phyloP scores from a whole-genome alignment of 2,329 filamentous ascomycete species.

The Leptographium wingfieldii region DNA sequence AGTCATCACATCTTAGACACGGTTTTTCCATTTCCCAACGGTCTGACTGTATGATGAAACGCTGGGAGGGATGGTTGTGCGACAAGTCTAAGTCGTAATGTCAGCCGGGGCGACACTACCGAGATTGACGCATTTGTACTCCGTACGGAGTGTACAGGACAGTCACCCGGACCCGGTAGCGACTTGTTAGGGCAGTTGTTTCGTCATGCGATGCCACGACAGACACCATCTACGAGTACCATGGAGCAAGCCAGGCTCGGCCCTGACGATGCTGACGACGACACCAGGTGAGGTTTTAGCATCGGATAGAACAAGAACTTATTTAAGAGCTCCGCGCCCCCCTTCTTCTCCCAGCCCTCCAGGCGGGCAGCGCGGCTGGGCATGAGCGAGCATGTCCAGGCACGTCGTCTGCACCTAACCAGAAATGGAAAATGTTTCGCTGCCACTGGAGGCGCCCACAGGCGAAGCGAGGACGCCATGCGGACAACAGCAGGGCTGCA shows the following conservation, averaged over 20 bases:
- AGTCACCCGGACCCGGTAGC: too few relatives aligned
- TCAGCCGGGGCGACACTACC: neutral
- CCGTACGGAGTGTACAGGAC: too few relatives aligned
- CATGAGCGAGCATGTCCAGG: neutral
- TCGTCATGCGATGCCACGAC: too few relatives aligned
- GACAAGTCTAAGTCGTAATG: neutral
- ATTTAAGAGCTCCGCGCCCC: too few relatives aligned
- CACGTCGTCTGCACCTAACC: neutral
- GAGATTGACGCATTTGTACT: too few relatives aligned
- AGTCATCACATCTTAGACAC: neutral
- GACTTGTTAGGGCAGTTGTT: neutral
- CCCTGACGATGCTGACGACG: neutral
- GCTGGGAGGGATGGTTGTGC: neutral
- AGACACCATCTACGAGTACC: too few relatives aligned
- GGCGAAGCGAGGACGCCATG: too few relatives aligned
- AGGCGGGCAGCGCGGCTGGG: neutral
- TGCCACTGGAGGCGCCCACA: too few relatives aligned
- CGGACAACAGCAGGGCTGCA: neutral
- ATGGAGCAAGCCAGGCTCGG: neutral
- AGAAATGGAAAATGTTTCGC: neutral
- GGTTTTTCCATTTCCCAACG: neutral
- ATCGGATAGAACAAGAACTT: too few relatives aligned
- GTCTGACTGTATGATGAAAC: neutral
- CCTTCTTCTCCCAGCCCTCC: neutral
- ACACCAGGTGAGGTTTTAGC: too few relatives aligned